phyloP scores from a whole-genome alignment of 306 rosid genomes.

The Prunus davidiana region DNA sequence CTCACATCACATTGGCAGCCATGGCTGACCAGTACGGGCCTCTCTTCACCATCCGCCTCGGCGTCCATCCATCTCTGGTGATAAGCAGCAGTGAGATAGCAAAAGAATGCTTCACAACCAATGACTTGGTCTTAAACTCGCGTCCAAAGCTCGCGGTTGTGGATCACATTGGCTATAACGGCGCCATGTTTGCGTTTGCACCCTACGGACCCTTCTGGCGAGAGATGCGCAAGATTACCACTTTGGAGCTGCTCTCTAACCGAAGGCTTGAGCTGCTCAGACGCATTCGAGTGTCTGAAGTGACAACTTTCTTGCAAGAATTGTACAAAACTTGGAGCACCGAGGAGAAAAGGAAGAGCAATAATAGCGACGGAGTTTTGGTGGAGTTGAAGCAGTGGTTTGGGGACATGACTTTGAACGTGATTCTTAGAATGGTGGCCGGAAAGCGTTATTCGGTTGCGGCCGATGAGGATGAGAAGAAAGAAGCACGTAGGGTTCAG shows the following conservation, averaged over 20 bases:
- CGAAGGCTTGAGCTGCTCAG: conserved; percentile 27
- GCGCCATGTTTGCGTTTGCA: conserved; percentile 31
- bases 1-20: conserved; percentile 22
- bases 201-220: conserved; percentile 44
- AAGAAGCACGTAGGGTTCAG: conserved; percentile 1
- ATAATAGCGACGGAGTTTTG: neutral
- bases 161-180: conserved; percentile 10
- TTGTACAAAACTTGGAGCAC: conserved; percentile 14
- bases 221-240: conserved; percentile 30
- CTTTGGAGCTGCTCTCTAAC: conserved; percentile 33
- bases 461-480: neutral
- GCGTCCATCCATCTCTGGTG: conserved; percentile 16
- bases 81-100: conserved; percentile 24
- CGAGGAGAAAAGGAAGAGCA: neutral
- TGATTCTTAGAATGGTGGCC: conserved; percentile 36
- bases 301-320: conserved; percentile 18
- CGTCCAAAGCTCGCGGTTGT: conserved; percentile 14
- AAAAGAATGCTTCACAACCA: conserved; percentile 36
- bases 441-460: conserved; percentile 21
- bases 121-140: conserved; percentile 13
- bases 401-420: conserved; percentile 40
- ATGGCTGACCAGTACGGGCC: conserved; percentile 40
- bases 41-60: conserved; percentile 9
- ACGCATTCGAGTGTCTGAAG: conserved; percentile 30
- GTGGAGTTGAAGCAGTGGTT: conserved; percentile 44